A percentile compares a stretch with the other conserved stretches of the same genome.
Conservation (phyloP, 1,139 yeast genomes). For the Spencermartinsiella ligniputridi region DNA sequence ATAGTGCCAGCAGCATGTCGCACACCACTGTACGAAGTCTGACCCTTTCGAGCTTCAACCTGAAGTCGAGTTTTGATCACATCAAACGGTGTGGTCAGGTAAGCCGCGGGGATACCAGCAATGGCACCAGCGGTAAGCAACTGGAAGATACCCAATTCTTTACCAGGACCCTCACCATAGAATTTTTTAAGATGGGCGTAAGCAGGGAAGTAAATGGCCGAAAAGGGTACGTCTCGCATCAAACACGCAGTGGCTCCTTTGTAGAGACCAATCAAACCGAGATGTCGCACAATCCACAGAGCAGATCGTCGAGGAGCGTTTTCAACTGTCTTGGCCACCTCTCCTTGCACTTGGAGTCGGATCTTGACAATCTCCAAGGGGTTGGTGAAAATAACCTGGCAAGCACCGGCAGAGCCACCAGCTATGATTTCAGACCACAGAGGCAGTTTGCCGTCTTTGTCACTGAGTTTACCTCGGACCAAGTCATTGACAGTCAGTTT, state of each 20-base stretch:
- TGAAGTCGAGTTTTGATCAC: slow-evolving; percentile 95
- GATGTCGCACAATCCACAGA: slow-evolving; percentile 64
- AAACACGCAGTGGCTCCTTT: slow-evolving; percentile 91
- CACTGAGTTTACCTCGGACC: slow-evolving; percentile 69
- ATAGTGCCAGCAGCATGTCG: slow-evolving; percentile 72
- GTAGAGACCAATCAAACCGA: slow-evolving; percentile 83
- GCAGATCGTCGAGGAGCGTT: slow-evolving; percentile 51
- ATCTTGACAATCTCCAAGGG: slow-evolving; percentile 96
- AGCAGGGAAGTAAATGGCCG: slow-evolving; percentile 96
- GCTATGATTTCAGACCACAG: slow-evolving; percentile 74
- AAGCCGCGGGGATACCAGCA: slow-evolving; percentile 98
- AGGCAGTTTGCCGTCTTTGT: slow-evolving; percentile 51
- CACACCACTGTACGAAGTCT: slow-evolving; percentile 71
- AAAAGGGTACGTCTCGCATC: slow-evolving; percentile 92
- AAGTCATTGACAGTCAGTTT: slow-evolving; percentile 92
- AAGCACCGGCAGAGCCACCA: slow-evolving; percentile 93
- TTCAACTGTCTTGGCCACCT: slow-evolving; percentile 44
- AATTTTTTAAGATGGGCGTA: slow-evolving; percentile 87
- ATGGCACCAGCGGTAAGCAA: slow-evolving; percentile 83
- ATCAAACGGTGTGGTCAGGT: slow-evolving; percentile 92
- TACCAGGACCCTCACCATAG: slow-evolving; percentile 76
- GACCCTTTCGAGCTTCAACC: slow-evolving; percentile 75
- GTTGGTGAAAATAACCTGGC: slow-evolving; percentile 94
- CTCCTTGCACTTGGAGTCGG: slow-evolving; percentile 92
- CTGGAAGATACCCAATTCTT: slow-evolving; percentile 72